Base-by-base conservation (phyloP, 805 yeast genomes). In the Starmerella apicola region DNA sequence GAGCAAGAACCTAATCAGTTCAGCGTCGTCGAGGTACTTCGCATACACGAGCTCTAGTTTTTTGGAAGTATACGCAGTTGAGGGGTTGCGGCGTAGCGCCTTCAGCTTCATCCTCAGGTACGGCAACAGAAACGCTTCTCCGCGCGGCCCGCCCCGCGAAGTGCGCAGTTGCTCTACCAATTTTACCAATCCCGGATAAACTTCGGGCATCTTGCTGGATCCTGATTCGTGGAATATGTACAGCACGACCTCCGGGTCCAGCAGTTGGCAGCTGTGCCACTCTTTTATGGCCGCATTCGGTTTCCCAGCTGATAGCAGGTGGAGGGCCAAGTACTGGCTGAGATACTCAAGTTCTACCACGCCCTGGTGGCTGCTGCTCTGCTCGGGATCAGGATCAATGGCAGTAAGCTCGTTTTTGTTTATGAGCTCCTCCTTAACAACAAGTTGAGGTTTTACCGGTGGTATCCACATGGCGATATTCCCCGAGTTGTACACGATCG, bases 341-440 rank as follows among this genome's bases (percentile, higher is more conserved):
- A 67, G 43, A 39, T 64, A 68, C 30, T 67, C 61, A 3, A 61
- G 48, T 41, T 66, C 66, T 7, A 57, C 45, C 13, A 60, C 59
- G 2, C 58, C 63, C 5, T 57, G 52, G 43, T 66, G 70, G 10
- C 61, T 57, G 17, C 53, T 56, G 16, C 61, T 47, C 2, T 51
- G 38, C 3, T 55, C 54, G 22, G 64, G 37, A 27, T 59, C 57
- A 29, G 55, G 36, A 32, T 33, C 35, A 4, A 51, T 49, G 19
- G 44, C 49, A 1, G 38, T 54, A 13, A 57, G 35, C 27, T 47
- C 39, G 12, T 51, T 56, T 3, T 42, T 35, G 7, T 32, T 41
- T 4, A 62, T 47, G 10, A 49, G 32, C 7, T 32, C 27, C 38
- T 60, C 65, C 21, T 58, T 26, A 3, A 38, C 34, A 10, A 59